Evolutionary conservation across 495 filamentous ascomycete genomes (phyloP), one percentile per base, ranked within the genome.

Genomic region (Saxophila tyrrhenica): DNA sequence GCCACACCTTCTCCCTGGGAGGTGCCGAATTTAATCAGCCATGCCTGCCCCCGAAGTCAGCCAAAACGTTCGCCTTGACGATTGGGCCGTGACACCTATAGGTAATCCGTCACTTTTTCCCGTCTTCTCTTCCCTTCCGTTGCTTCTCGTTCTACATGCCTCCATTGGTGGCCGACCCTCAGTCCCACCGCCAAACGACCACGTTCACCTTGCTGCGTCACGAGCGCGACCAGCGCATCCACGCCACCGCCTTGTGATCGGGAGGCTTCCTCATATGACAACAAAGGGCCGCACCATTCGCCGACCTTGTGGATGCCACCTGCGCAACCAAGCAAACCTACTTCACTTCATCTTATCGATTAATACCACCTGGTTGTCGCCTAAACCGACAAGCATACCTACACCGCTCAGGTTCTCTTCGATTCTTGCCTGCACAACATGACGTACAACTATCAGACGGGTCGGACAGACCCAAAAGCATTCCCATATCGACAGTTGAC

Each of bases 401-500:
- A n/a, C n/a, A n/a, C n/a, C n/a, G n/a, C n/a, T n/a, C n/a, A n/a
- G n/a, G n/a, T n/a, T n/a, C n/a, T n/a, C n/a, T n/a, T n/a, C n/a
- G n/a, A n/a, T n/a, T n/a, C n/a, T n/a, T n/a, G n/a, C n/a, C n/a
- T n/a, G n/a, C n/a, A n/a, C n/a, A n/a, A n/a, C n/a, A n/a, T n/a
- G n/a, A n/a, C n/a, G n/a, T n/a, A n/a, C n/a, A n/a, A n/a, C n/a
- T n/a, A n/a, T n/a, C n/a, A n/a, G 29, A 35, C 21, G 38, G 24
- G 49, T 51, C 49, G n/a, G 7, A 8, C 29, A 13, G 29, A 57
- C 43, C 38, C 54, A 19, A 48, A 54, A 3, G 41, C 54, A 11
- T 61, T 61, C 32, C 58, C 58, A 15, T 32, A 48, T 43, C 51
- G 50, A 43, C 62, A 65, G 42, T 51, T 65, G 48, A 41, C 59